Conservation (phyloP, 2,329 filamentous ascomycete species). For the Alternaria postmessia region DNA sequence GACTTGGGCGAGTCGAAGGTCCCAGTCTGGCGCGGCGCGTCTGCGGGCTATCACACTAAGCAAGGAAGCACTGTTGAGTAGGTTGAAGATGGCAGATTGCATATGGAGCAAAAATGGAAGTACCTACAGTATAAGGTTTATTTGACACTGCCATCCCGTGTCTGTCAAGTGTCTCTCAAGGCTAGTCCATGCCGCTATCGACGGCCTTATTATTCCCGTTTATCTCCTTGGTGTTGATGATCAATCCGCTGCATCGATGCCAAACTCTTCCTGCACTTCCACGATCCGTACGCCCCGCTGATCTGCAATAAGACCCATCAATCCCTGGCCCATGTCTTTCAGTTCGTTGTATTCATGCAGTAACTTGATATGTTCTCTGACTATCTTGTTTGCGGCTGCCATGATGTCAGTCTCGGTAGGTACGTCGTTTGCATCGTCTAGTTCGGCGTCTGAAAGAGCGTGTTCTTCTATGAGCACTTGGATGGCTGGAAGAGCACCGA, state of each 20-base stretch:
- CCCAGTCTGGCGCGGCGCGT: neutral
- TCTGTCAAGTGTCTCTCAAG: neutral
- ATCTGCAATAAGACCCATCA: constrained; percentile 74
- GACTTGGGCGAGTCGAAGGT: neutral
- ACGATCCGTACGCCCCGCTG: constrained; percentile 64
- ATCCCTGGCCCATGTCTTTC: constrained; percentile 70
- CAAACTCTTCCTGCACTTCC: constrained; percentile 60
- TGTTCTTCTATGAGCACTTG: constrained; percentile 46
- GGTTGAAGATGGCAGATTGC: neutral
- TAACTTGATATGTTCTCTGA: constrained; percentile 69
- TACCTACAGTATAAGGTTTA: constrained; percentile 6
- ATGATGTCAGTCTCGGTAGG: constrained; percentile 44
- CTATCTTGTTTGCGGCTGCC: constrained; percentile 60
- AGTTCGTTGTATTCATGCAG: constrained; percentile 76
- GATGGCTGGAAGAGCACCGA: constrained; percentile 40
- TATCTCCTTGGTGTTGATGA: neutral
- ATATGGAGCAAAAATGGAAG: neutral
- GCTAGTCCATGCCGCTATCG: neutral
- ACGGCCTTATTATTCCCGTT: neutral
- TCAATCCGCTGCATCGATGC: constrained; percentile 55
- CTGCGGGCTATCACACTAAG: neutral
- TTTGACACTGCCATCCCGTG: neutral
- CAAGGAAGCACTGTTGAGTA: neutral
- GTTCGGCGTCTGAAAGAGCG: constrained; percentile 28
- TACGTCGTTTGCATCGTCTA: constrained; percentile 27